Conservation (phyloP, 2,329 filamentous ascomycete species). For the Alternaria metachromatica region DNA sequence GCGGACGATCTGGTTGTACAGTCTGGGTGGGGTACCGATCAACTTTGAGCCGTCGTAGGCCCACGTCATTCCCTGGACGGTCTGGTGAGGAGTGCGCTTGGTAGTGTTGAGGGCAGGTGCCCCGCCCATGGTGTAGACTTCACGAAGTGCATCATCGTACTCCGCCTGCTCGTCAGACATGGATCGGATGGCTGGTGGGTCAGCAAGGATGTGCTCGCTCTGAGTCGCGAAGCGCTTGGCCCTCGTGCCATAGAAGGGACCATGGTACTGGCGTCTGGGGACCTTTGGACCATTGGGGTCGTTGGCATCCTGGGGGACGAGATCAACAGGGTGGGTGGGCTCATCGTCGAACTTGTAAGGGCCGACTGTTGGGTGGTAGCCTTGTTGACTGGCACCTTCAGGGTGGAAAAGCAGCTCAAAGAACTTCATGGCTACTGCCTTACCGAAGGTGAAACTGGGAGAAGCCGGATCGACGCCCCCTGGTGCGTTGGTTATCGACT, state of each 20-base stretch:
- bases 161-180: slow-evolving; percentile 7
- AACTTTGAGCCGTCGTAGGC: slow-evolving; percentile 24
- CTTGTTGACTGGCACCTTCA: slow-evolving; percentile 12
- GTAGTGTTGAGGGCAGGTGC: slow-evolving; percentile 13
- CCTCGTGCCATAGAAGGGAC: slow-evolving; percentile 31
- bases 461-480: slow-evolving; percentile 18
- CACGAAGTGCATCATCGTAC: slow-evolving; percentile 17
- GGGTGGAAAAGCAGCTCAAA: slow-evolving; percentile 24
- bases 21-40: slow-evolving; percentile 25
- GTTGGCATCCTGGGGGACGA: slow-evolving; percentile 30
- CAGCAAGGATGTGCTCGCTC: slow-evolving; percentile 17
- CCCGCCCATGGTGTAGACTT: slow-evolving; percentile 20
- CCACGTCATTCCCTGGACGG: slow-evolving; percentile 18
- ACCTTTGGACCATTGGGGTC: slow-evolving; percentile 27
- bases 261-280: slow-evolving; percentile 24
- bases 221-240: slow-evolving; percentile 29
- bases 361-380: slow-evolving; percentile 24
- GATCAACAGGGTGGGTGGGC: slow-evolving; percentile 30
- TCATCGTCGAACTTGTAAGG: slow-evolving; percentile 33
- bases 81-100: slow-evolving; percentile 19
- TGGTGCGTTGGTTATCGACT: slow-evolving; percentile 6
- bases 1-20: slow-evolving; percentile 33
- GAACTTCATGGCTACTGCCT: slow-evolving; percentile 24
- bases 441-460: slow-evolving; percentile 28
- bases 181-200: slow-evolving; percentile 18